Evolutionary conservation across 768 basidiomycete genomes (phyloP), one percentile per base, ranked within the genome.

Genomic region (Leucogyrophana mollusca): DNA sequence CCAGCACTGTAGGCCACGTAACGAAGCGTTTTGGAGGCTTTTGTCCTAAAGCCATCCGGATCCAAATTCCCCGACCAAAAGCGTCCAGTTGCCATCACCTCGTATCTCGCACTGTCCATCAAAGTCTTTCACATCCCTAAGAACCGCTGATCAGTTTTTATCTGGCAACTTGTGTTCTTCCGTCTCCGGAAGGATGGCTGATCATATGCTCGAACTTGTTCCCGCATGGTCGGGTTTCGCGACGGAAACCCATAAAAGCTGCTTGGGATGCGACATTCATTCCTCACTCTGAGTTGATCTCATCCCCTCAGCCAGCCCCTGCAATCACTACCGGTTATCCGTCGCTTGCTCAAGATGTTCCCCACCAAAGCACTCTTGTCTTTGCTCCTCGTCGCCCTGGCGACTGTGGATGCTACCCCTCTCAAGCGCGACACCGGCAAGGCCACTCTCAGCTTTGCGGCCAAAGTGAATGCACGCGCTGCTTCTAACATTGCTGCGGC

Each of bases 361-460:
- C 24, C 46, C 25, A 46, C 42, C 3, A 50, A 34, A 16, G 21
- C 34, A 3, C 33, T 57, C 22, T 14, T 57, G 8, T 52, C 32
- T 1, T 18, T 58, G 2, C 11, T 59, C 21, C 7, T 57, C 11
- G 11, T 62, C 30, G 22, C 48, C 1, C 16, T 56, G 14, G 42
- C 53, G 9, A 22, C 21, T 7, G 59, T 48, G 13, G 40, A 48
- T 8, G 57, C 51, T 25, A 53, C 34, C 16, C 55, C 54, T n/a
- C 27, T 59, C 16, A 4, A 4, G 22, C 45, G 39, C 37, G 17
- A 14, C 8, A 34, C 23, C 13, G 41, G 45, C 37, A 55, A 45
- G 40, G 9, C 34, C 9, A 45, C 53, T 7, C 53, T 62, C 34
- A 4, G 8, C 11, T 46, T 64, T 18, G 20, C 40, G 13, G 46